Evolutionary conservation across 768 basidiomycete species (phyloP).

Genomic region (Mycena pura): DNA sequence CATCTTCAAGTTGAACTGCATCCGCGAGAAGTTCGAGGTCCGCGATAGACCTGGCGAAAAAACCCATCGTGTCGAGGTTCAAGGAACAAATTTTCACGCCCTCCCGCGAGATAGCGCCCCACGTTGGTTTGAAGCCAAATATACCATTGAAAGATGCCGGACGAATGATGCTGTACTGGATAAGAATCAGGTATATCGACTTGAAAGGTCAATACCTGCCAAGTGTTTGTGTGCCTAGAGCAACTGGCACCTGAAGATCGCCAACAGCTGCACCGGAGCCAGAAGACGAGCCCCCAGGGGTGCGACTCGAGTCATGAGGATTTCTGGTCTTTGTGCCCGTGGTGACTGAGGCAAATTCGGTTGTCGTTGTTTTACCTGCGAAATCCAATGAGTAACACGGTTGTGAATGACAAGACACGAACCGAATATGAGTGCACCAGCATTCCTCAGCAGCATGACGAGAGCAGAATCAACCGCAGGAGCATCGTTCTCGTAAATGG

Average conservation of each 20-base stretch:
- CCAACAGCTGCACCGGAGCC: slow-evolving; percentile 29
- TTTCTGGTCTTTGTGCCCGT: slow-evolving; percentile 23
- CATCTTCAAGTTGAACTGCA: slow-evolving; percentile 20
- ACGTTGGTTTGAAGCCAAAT: slow-evolving; percentile 25
- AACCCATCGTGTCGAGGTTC: slow-evolving; percentile 27
- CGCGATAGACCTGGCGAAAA: slow-evolving; percentile 19
- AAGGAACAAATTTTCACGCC: slow-evolving; percentile 23
- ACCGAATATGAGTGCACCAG: slow-evolving; percentile 28
- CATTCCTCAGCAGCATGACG: slow-evolving; percentile 19
- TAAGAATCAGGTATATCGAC: background rate
- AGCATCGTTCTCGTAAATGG: slow-evolving; percentile 17
- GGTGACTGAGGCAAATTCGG: slow-evolving; percentile 23
- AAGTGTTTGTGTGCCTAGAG: slow-evolving; percentile 26
- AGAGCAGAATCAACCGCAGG: slow-evolving; percentile 20
- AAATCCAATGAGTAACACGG: background rate
- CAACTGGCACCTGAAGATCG: slow-evolving; percentile 25
- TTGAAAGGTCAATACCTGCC: slow-evolving; percentile 12
- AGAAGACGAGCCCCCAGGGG: slow-evolving; percentile 29
- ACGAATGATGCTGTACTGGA: slow-evolving; percentile 19
- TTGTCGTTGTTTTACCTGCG: slow-evolving; percentile 25
- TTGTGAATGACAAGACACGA: background rate
- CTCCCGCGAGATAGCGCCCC: slow-evolving; percentile 27
- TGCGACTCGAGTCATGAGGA: slow-evolving; percentile 18
- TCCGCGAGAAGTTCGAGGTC: slow-evolving; percentile 28
- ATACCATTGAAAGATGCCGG: slow-evolving; percentile 28